phyloP scores from a whole-genome alignment of 2,329 filamentous ascomycete species.

The Elsinoe perseae region DNA sequence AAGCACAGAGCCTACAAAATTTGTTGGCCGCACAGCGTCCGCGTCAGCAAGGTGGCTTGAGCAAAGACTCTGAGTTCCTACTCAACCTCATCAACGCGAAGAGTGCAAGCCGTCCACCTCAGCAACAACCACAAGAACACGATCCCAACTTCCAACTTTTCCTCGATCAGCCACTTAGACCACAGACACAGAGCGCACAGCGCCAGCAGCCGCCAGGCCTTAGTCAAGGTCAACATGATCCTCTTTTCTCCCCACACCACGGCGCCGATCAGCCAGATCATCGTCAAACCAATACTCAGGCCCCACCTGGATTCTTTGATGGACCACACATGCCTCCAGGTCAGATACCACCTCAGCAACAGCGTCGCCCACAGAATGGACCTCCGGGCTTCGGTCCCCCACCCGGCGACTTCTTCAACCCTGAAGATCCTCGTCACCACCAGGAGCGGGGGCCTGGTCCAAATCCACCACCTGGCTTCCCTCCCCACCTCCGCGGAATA shows the following conservation, averaged over 20 bases:
- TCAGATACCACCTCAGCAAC: constrained; percentile 23
- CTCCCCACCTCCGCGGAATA: constrained; percentile 24
- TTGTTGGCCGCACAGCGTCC: constrained; percentile 35
- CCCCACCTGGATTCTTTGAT: constrained; percentile 30
- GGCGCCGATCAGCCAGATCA: constrained; percentile 23
- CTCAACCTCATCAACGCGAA: constrained; percentile 68
- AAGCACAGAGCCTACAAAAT: constrained; percentile 27
- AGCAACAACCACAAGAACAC: constrained; percentile 23
- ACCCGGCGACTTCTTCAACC: constrained; percentile 16
- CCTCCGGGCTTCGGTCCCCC: constrained; percentile 20
- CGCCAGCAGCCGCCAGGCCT: constrained; percentile 29
- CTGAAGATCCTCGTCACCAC: constrained; percentile 14
- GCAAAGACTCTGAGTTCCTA: constrained; percentile 67
- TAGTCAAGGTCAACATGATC: constrained; percentile 29
- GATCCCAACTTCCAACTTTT: constrained; percentile 30
- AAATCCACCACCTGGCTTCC: constrained; percentile 28
- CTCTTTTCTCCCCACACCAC: constrained; percentile 16
- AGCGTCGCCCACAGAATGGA: constrained; percentile 22
- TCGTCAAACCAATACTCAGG: constrained; percentile 23
- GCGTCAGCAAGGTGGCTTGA: constrained; percentile 40
- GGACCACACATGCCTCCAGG: constrained; percentile 27
- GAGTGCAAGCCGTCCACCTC: constrained; percentile 31
- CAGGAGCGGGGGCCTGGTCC: constrained; percentile 12
- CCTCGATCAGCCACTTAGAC: constrained; percentile 26
- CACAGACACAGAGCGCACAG: constrained; percentile 33